Percentiles rank a stretch among this genome's conserved stretches.
These are phyloP conservation scores for Lachnellula cervina DNA, from an alignment of 2,329 filamentous ascomycete genomes.

Conservation along the genomic window DNA sequence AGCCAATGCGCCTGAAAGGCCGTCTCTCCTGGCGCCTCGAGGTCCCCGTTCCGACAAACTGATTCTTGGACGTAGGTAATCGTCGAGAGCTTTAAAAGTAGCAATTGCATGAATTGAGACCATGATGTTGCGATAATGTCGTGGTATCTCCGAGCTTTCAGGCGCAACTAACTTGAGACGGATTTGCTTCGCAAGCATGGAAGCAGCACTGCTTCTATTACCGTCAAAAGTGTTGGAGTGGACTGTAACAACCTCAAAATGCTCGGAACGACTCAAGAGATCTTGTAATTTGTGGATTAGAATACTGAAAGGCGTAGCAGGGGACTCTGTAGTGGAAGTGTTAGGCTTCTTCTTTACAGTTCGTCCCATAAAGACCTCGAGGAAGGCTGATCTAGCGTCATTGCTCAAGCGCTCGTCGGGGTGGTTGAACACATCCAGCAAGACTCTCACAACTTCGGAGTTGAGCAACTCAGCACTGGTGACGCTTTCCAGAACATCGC, in stretches of 20 bases:
- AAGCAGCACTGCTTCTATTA: slow-evolving; percentile 83
- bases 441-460: slow-evolving; percentile 79
- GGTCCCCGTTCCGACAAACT: slow-evolving; percentile 67
- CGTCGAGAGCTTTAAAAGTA: slow-evolving; percentile 93
- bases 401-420: slow-evolving; percentile 56
- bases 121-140: slow-evolving; percentile 88
- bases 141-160: slow-evolving; percentile 84
- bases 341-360: slow-evolving; percentile 57
- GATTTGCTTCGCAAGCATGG: slow-evolving; percentile 95
- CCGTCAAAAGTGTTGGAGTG: slow-evolving; percentile 89
- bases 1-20: slow-evolving; percentile 65
- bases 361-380: slow-evolving; percentile 87
- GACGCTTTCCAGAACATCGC: slow-evolving; percentile 83
- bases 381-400: slow-evolving; percentile 74
- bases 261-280: slow-evolving; percentile 89
- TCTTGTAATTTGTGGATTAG: slow-evolving; percentile 94
- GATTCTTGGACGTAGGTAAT: slow-evolving; percentile 89
- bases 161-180: slow-evolving; percentile 84
- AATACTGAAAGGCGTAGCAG: slow-evolving; percentile 81
- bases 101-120: slow-evolving; percentile 98
- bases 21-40: slow-evolving; percentile 54
- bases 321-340: slow-evolving; percentile 61
- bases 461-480: slow-evolving; percentile 92
- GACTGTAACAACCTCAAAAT: slow-evolving; percentile 96
- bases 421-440: slow-evolving; percentile 78